Evolutionary conservation across 208 protist species (phyloP), one percentile per base, ranked within the genome.

Genomic region (Strigomonas culicis): DNA sequence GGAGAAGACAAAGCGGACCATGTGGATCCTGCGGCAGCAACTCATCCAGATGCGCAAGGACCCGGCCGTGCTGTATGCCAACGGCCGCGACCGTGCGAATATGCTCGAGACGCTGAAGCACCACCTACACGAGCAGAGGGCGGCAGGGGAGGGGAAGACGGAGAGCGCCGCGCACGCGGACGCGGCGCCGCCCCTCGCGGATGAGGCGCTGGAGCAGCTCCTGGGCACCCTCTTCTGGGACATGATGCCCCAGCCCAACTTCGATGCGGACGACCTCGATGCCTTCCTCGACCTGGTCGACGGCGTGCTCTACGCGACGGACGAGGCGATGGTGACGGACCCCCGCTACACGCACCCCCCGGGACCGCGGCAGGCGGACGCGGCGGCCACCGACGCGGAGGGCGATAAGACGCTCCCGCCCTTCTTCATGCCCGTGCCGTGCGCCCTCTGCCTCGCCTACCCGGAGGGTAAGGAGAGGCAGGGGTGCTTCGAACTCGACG

Each of bases 391-490:
- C 4, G 17, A 50, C 13, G 15, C 57, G 17, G 32, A 17, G 6
- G 30, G 21, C 22, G 25, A 8, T 8, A 56, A 53, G 30, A 36
- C 8, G 15, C 39, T 8, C 34, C 22, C 10, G 22, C 70, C 43
- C 1, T 34, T 63, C 25, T 88, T 91, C 43, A 52, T 88, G 19
- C 88, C 88, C 0, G 71, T 90, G 3, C 88, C 88, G 17, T 94
- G 88, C 66, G 88, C 84, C 10, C 58, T 94, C 36, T 94, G 88
- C 66, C 82, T 94, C 24, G 83, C 77, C 36, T 94, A 88, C 68
- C 80, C 79, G 1, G 75, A 84, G 25, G 82, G 78, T 25, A 88
- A 91, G 68, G 79, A 85, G 52, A 82, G 88, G 6, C 63, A 68
- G 11, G 84, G 83, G 36, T 82, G 84, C 62, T 87, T 90, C 57